Percentiles rank a stretch among this genome's conserved stretches.
These are phyloP conservation scores for Clarireedia monteithiana DNA, from an alignment of 2,329 filamentous ascomycete species.

Conservation along the genomic window DNA sequence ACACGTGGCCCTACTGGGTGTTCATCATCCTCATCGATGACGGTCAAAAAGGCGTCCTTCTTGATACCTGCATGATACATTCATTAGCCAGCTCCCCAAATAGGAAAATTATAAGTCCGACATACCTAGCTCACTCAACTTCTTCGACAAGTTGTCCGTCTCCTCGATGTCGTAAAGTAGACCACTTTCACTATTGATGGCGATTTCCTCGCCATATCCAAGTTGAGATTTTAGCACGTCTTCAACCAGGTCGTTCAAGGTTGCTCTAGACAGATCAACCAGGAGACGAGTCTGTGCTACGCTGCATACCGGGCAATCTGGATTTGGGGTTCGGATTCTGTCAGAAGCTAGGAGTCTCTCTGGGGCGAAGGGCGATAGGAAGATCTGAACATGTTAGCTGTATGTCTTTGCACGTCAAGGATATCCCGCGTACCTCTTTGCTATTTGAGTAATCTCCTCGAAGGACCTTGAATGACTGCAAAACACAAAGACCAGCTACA, in stretches of 20 bases:
- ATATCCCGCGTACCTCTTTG: constrained; percentile 53
- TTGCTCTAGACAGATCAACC: constrained; percentile 64
- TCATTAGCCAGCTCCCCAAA: background rate
- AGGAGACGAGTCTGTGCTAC: constrained; percentile 59
- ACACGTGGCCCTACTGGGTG: constrained; percentile 68
- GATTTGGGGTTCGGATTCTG: constrained; percentile 58
- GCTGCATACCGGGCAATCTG: constrained; percentile 76
- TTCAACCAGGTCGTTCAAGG: constrained; percentile 71
- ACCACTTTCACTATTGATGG: constrained; percentile 64
- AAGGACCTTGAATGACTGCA: constrained; percentile 88
- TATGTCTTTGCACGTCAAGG: background rate
- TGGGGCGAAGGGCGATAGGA: constrained; percentile 61
- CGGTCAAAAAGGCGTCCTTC: constrained; percentile 67
- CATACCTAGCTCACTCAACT: constrained; percentile 65
- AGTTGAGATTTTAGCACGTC: constrained; percentile 62
- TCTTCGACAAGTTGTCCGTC: constrained; percentile 76
- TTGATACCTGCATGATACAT: constrained; percentile 47
- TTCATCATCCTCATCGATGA: constrained; percentile 74
- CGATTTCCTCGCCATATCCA: constrained; percentile 75
- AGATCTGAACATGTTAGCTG: constrained; percentile 45
- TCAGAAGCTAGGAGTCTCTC: constrained; percentile 53
- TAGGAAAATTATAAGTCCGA: background rate
- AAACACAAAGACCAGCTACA: constrained; percentile 82
- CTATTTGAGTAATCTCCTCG: constrained; percentile 61
- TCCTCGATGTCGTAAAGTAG: constrained; percentile 88